These are phyloP conservation scores for Fusarium camptoceras DNA, from an alignment of 2,329 filamentous ascomycete genomes.

Conservation along the genomic window DNA sequence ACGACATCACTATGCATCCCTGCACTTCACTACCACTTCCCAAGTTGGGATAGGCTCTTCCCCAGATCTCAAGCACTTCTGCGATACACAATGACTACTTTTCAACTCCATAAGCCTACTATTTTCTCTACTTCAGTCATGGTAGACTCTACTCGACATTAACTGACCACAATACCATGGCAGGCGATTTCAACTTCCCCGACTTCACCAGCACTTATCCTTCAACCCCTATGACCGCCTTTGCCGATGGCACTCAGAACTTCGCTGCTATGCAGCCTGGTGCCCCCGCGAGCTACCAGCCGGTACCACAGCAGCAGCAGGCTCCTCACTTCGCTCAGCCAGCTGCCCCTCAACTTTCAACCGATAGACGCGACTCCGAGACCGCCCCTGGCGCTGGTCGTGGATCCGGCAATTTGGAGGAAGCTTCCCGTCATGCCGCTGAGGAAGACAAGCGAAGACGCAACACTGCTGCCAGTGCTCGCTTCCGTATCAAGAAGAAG, in stretches of 20 bases:
- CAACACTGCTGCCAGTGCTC: conserved; percentile 88
- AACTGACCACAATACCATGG: conserved; percentile 56
- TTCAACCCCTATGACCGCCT: conserved; percentile 60
- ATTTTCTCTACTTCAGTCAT: conserved; percentile 37
- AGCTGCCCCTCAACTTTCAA: conserved; percentile 45
- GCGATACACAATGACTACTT: conserved; percentile 38
- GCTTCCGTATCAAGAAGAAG: conserved; percentile 96
- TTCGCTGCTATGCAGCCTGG: conserved; percentile 67
- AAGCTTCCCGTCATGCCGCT: conserved; percentile 77
- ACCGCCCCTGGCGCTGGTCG: conserved; percentile 54
- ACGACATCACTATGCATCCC: conserved; percentile 45
- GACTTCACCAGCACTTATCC: conserved; percentile 66
- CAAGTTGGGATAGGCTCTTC: conserved; percentile 45
- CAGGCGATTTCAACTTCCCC: conserved; percentile 69
- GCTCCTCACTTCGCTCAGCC: conserved; percentile 49
- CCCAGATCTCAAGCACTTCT: conserved; percentile 33
- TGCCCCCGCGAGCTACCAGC: conserved; percentile 60
- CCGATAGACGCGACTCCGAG: conserved; percentile 62
- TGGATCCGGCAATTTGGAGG: conserved; percentile 70
- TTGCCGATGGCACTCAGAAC: conserved; percentile 51
- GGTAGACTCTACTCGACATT: conserved; percentile 35
- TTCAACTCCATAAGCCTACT: conserved; percentile 35
- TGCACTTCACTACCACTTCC: conserved; percentile 43
- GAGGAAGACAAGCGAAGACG: conserved; percentile 92
- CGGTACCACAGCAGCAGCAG: conserved; percentile 51